Base-by-base conservation (phyloP, 2,329 filamentous ascomycete species). In the Alternaria ventricosa region DNA sequence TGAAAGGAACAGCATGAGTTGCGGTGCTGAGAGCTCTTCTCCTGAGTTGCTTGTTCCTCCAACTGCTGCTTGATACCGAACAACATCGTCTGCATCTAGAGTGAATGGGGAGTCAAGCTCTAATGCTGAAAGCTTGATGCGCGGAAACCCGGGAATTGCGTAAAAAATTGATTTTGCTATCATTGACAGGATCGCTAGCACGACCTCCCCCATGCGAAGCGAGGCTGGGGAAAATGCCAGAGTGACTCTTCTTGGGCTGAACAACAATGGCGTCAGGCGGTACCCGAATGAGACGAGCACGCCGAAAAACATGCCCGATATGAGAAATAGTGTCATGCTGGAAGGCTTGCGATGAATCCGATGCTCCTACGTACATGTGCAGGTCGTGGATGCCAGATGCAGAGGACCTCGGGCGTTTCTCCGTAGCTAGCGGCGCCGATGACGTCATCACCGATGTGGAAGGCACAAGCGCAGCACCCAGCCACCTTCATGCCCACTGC, bases 201-300 rank as follows among this genome's bases (percentile, higher is more conserved):
- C 44, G 22, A 61, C 33, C 33, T 61, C 61, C 18, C 43, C 36
- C 9, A 18, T 61, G 11, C 53, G 58, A 23, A 64, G 61, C 15
- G 47, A 28, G 43, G 60, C 60, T 45, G 61, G 61, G 43, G 61
- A 57, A 28, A 64, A 61, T 10, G 53, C 20, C n/a, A 64, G 43
- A 18, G 18, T 57, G 11, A 53, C 46, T 30, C 28, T 46, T 20
- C 22, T 57, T 7, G 46, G 25, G 30, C 53, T 55, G 10, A 44
- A 46, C 12, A 64, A 46, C 22, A 64, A 13, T n/a, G 57, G 61
- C 6, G 44, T 30, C 12, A 61, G 58, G n/a, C 58, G 61, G 43
- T 61, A 55, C 22, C 47, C 57, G 41, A 46, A 54, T 3, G 44
- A 50, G 23, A 55, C 61, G 28, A 64, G 58, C 27, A 57, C 30